Conservation (phyloP, 306 rosid genomes). For the Vigna mungo region DNA sequence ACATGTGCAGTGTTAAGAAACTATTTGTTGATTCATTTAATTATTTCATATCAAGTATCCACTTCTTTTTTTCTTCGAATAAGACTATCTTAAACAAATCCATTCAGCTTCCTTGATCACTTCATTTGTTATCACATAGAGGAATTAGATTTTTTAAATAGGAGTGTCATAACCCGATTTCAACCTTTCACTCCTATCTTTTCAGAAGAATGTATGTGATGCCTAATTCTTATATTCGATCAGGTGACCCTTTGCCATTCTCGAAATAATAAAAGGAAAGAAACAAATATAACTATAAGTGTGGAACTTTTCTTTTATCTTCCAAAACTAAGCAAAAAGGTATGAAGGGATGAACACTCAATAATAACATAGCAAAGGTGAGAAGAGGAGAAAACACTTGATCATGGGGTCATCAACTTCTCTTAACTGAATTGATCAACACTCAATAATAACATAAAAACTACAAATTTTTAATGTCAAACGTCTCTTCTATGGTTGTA, state of each 20-base stretch:
- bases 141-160: too few relatives aligned
- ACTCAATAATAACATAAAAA: conserved; percentile 37
- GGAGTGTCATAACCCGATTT: too few relatives aligned
- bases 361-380: conserved; percentile 36
- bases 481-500: conserved; percentile 22
- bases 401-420: conserved; percentile 49
- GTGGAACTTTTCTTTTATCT: background rate
- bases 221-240: background rate
- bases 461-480: background rate
- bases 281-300: background rate
- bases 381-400: conserved; percentile 49
- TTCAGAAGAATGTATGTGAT: too few relatives aligned
- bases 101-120: too few relatives aligned
- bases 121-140: too few relatives aligned
- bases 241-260: too few relatives aligned
- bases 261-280: conserved; percentile 14
- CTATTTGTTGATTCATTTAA: too few relatives aligned
- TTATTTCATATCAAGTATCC: too few relatives aligned
- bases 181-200: too few relatives aligned
- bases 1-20: too few relatives aligned
- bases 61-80: too few relatives aligned
- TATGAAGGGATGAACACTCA: background rate
- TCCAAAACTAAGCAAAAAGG: conserved; percentile 16
- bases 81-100: too few relatives aligned
- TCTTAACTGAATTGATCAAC: conserved; percentile 51